Evolutionary conservation across 1,139 yeast species (phyloP).

Genomic region (Saccharomyces pastorianus): DNA sequence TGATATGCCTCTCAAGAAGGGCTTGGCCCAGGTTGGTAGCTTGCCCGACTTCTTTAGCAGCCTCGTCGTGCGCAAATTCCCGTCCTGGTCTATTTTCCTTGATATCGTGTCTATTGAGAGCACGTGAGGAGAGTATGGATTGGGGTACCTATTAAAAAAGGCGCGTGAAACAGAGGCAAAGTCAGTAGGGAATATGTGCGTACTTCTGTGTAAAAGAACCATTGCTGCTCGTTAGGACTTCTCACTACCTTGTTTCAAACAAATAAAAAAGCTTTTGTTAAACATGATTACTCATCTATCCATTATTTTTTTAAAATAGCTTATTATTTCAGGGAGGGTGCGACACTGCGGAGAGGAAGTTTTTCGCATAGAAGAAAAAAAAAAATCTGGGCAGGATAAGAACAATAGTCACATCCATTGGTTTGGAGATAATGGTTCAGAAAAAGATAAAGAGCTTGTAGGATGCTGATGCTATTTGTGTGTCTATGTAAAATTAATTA

Average conservation of each 20-base stretch:
- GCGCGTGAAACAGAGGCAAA: constrained; percentile 73
- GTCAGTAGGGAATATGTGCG: constrained; percentile 51
- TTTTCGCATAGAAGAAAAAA: neutral
- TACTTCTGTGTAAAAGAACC: constrained; percentile 59
- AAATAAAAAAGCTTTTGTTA: neutral
- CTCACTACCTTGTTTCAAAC: neutral
- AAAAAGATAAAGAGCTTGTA: neutral
- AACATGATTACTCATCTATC: neutral
- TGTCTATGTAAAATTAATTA: neutral
- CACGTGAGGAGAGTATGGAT: constrained; percentile 85
- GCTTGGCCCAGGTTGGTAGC: constrained; percentile 71
- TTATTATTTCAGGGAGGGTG: neutral
- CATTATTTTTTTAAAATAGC: neutral
- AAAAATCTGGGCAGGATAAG: neutral
- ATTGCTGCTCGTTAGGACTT: constrained; percentile 29
- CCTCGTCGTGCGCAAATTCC: constrained; percentile 65
- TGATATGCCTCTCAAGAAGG: constrained; percentile 63
- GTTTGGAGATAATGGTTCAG: neutral
- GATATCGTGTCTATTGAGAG: constrained; percentile 63
- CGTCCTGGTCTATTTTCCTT: constrained; percentile 41
- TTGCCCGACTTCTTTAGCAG: constrained; percentile 73
- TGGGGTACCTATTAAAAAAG: constrained; percentile 78
- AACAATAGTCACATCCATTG: neutral
- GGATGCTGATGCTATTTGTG: neutral
- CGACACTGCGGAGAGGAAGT: neutral